Percentiles rank a stretch among this genome's conserved stretches.
These are phyloP conservation scores for Inga oerstediana DNA, from an alignment of 306 rosid genomes.

Conservation along the genomic window DNA sequence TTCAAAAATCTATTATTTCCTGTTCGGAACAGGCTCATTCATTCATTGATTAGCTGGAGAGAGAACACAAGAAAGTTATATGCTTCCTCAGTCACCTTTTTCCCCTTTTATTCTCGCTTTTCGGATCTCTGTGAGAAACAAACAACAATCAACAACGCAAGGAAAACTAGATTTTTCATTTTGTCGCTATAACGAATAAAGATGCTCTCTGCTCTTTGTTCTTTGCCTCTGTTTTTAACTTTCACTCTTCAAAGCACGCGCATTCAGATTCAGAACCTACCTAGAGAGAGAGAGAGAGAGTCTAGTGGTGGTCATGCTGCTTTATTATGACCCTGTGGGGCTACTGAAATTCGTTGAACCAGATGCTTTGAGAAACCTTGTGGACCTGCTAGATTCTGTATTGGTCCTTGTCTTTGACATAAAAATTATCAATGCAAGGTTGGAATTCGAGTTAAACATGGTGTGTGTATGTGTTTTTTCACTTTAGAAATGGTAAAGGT, in stretches of 20 bases:
- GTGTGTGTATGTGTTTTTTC: not conserved
- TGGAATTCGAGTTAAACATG: not conserved
- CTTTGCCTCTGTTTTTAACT: not conserved
- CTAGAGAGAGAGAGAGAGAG: not conserved
- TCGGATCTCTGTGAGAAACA: slow-evolving; percentile 4
- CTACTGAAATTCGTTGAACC: slow-evolving; percentile 27
- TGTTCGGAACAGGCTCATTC: not conserved
- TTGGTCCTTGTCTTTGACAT: not conserved
- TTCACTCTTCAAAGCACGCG: slow-evolving; percentile 43
- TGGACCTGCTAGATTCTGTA: not conserved
- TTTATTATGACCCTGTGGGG: slow-evolving; percentile 29
- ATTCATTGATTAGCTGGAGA: not conserved
- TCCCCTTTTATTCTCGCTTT: slow-evolving; percentile 12
- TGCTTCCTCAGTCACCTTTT: not conserved
- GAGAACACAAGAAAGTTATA: not conserved
- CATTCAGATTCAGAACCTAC: slow-evolving; percentile 21
- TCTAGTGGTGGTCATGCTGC: slow-evolving; percentile 10
- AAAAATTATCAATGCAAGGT: not conserved
- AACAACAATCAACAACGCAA: slow-evolving; percentile 21
- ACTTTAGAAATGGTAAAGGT: not conserved
- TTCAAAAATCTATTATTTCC: not conserved
- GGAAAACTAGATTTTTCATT: slow-evolving; percentile 43
- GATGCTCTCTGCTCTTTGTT: slow-evolving; percentile 20
- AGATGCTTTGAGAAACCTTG: not conserved
- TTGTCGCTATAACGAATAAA: slow-evolving; percentile 35